phyloP scores from a whole-genome alignment of 2,329 filamentous ascomycete species.

The Exophiala dermatitidis region DNA sequence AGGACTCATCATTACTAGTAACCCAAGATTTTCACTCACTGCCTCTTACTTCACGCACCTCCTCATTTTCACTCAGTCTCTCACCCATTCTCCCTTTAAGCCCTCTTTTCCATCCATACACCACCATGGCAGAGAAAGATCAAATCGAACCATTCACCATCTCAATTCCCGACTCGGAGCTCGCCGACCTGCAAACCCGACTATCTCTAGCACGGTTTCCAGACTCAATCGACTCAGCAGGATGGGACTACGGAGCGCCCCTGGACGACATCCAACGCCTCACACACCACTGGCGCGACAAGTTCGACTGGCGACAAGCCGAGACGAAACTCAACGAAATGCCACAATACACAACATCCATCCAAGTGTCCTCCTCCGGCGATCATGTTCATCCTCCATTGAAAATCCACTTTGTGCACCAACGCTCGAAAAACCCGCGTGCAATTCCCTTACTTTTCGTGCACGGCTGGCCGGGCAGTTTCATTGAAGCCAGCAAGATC shows the following conservation, averaged over 20 bases:
- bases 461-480: slow-evolving; percentile 26
- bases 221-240: slow-evolving; percentile 47
- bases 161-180: slow-evolving; percentile 41
- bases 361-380: slow-evolving; percentile 17
- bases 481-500: slow-evolving; percentile 30
- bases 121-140: slow-evolving; percentile 14
- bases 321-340: slow-evolving; percentile 55
- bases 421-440: slow-evolving; percentile 21
- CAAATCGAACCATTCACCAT: slow-evolving; percentile 41
- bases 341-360: slow-evolving; percentile 50
- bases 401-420: slow-evolving; percentile 36
- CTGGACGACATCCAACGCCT: slow-evolving; percentile 55
- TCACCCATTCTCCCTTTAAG: no score
- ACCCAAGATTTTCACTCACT: neutral
- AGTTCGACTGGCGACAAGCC: slow-evolving; percentile 54
- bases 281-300: slow-evolving; percentile 49
- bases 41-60: neutral
- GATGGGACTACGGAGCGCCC: slow-evolving; percentile 55
- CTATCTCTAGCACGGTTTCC: slow-evolving; percentile 50
- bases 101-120: neutral
- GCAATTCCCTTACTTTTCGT: slow-evolving; percentile 27
- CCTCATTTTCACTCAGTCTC: no score
- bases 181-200: slow-evolving; percentile 51
- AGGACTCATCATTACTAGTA: neutral
- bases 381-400: neutral